Percentiles rank a stretch among this genome's conserved stretches.
Conservation (phyloP, 176 grass and related monocot genomes). For the Hyparrhenia diplandra region DNA sequence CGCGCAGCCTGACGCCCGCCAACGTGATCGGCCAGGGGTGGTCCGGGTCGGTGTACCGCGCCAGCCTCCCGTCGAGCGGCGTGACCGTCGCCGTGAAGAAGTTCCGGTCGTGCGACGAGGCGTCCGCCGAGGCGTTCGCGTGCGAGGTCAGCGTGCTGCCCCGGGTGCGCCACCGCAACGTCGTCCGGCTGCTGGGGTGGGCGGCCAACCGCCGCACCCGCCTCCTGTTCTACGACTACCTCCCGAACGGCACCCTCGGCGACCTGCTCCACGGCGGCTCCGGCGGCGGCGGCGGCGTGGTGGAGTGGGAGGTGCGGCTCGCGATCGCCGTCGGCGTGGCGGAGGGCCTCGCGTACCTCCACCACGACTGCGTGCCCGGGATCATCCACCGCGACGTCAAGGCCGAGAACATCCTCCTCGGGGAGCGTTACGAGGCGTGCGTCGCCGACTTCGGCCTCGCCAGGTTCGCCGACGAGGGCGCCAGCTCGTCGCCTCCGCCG, state of each 20-base stretch:
- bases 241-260: conserved; percentile 79
- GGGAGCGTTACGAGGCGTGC: conserved; percentile 79
- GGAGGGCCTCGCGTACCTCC: conserved; percentile 77
- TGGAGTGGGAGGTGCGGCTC: conserved; percentile 85
- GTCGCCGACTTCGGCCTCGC: conserved; percentile 82
- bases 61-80: conserved; percentile 39
- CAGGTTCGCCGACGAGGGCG: conserved; percentile 45
- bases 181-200: conserved; percentile 78
- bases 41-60: conserved; percentile 73
- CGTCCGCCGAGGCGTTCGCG: conserved; percentile 48
- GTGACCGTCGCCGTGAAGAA: conserved; percentile 69
- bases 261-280: conserved; percentile 46
- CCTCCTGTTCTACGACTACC: conserved; percentile 90
- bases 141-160: conserved; percentile 73
- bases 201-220: conserved; percentile 67
- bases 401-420: conserved; percentile 86
- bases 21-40: conserved; percentile 69
- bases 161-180: conserved; percentile 80
- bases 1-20: conserved; percentile 46
- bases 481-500: conserved; percentile 47
- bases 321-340: conserved; percentile 72
- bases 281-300: conserved; percentile 7
- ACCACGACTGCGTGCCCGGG: conserved; percentile 78
- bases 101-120: conserved; percentile 66
- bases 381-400: conserved; percentile 93